Conservation (phyloP, 2,329 filamentous ascomycete genomes). For the Clarireedia sp. region DNA sequence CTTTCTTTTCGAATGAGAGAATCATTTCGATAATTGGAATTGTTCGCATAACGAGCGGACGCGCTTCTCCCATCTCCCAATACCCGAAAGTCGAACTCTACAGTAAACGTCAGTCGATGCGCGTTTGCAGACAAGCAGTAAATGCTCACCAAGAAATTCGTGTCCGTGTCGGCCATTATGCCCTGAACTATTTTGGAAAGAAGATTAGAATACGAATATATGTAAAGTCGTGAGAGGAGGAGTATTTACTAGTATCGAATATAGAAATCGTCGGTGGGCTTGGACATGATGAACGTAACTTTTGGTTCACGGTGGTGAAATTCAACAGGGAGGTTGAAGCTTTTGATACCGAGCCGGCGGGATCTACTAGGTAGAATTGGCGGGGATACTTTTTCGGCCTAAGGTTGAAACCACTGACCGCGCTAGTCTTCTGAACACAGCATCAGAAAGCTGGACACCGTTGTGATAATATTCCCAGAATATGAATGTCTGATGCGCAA, state of each 20-base stretch:
- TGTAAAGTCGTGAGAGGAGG: background rate
- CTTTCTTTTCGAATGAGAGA: constrained; percentile 99
- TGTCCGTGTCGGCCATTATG: constrained; percentile 97
- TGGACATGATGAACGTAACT: constrained; percentile 22
- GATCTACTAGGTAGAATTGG: background rate
- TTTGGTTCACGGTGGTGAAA: background rate
- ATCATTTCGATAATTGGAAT: constrained; percentile 98
- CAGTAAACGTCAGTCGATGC: constrained; percentile 19
- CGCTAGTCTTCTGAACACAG: constrained; percentile 11
- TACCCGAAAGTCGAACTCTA: constrained; percentile 94
- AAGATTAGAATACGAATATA: background rate
- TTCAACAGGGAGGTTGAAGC: constrained; percentile 19
- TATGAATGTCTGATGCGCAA: constrained; percentile 20
- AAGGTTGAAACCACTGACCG: constrained; percentile 7
- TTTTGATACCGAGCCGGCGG: constrained; percentile 1
- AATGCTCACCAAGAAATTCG: constrained; percentile 77
- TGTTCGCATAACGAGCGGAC: constrained; percentile 94
- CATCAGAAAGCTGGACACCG: constrained; percentile 11
- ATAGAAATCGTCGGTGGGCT: constrained; percentile 72
- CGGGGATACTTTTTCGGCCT: constrained; percentile 1
- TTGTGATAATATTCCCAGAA: constrained; percentile 8
- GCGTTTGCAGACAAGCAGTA: background rate
- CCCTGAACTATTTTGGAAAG: constrained; percentile 61
- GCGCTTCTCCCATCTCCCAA: constrained; percentile 90
- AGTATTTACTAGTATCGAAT: constrained; percentile 84